These are phyloP conservation scores for Delonix regia DNA, from an alignment of 306 rosid genomes.

Conservation along the genomic window DNA sequence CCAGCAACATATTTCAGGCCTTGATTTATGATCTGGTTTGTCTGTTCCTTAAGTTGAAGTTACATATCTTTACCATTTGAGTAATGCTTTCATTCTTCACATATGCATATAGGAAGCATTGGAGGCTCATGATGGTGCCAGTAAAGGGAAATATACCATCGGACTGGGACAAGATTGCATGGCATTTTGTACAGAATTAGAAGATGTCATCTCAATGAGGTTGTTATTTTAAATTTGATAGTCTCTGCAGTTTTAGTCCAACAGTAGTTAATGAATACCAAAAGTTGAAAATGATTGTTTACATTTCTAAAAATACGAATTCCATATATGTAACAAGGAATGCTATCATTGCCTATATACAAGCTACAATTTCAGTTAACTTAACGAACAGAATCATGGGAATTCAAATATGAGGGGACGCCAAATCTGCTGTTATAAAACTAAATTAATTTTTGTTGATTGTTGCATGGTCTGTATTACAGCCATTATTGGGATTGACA, in stretches of 20 bases:
- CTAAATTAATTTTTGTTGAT: neutral
- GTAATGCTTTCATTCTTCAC: constrained; percentile 24
- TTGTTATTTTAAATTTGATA: constrained; percentile 35
- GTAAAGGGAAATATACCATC: constrained; percentile 94
- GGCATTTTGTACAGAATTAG: constrained; percentile 91
- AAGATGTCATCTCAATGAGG: constrained; percentile 99
- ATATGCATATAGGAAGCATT: constrained; percentile 65
- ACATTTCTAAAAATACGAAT: neutral
- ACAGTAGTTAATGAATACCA: neutral
- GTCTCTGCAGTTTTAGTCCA: constrained; percentile 16
- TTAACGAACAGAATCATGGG: neutral
- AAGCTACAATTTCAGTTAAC: neutral
- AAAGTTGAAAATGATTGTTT: neutral
- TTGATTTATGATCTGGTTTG: neutral
- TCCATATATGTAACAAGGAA: neutral
- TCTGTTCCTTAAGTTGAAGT: constrained; percentile 15
- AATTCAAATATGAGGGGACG: neutral
- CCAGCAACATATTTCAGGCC: neutral
- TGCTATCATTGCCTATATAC: neutral
- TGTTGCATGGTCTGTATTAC: neutral
- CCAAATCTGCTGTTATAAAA: neutral
- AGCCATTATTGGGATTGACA: neutral
- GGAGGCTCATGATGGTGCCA: constrained; percentile 97
- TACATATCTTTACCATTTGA: constrained; percentile 16
- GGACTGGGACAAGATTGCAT: constrained; percentile 99